Conservation (phyloP, 2,329 filamentous ascomycete species). For the Arthrobotrys megalospora region DNA sequence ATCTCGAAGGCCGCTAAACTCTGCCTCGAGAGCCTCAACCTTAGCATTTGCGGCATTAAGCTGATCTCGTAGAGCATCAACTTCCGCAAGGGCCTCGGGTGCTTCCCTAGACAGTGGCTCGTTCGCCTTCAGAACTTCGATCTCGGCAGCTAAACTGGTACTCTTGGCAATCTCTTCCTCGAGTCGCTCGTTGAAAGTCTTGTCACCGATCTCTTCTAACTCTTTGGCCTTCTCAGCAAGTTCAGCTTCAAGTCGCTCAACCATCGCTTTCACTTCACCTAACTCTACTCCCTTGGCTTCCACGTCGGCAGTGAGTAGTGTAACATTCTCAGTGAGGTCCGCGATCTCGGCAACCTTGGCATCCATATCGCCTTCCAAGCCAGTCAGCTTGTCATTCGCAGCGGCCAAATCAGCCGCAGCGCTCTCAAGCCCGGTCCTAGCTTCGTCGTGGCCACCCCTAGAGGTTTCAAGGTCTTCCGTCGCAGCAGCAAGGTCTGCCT, state of each 20-base stretch:
- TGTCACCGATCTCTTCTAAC: conserved; percentile 51
- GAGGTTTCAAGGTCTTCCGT: conserved; percentile 33
- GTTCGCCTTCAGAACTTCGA: conserved; percentile 52
- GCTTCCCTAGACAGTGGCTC: conserved; percentile 44
- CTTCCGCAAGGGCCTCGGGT: conserved; percentile 41
- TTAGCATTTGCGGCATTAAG: conserved; percentile 51
- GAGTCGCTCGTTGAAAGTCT: conserved; percentile 51
- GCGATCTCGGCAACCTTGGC: conserved; percentile 43
- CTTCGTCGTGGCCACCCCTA: conserved; percentile 24
- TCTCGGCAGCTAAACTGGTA: conserved; percentile 48
- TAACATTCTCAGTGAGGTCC: conserved; percentile 38
- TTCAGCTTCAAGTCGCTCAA: conserved; percentile 44
- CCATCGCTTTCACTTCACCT: conserved; percentile 21
- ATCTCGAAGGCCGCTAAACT: conserved; percentile 38
- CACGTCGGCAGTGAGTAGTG: conserved; percentile 46
- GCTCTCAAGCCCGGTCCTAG: conserved; percentile 23
- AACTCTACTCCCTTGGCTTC: conserved; percentile 49
- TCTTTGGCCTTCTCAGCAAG: conserved; percentile 37
- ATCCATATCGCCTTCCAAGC: conserved; percentile 39
- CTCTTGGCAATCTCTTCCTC: conserved; percentile 60
- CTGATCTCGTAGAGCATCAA: conserved; percentile 47
- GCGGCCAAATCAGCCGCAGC: conserved; percentile 7
- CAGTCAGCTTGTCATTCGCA: conserved; percentile 37
- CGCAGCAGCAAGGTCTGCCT: conserved; percentile 35
- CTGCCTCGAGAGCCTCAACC: conserved; percentile 48